These are phyloP conservation scores for Epichloe sibirici DNA, from an alignment of 2,329 filamentous ascomycete species.

Conservation along the genomic window DNA sequence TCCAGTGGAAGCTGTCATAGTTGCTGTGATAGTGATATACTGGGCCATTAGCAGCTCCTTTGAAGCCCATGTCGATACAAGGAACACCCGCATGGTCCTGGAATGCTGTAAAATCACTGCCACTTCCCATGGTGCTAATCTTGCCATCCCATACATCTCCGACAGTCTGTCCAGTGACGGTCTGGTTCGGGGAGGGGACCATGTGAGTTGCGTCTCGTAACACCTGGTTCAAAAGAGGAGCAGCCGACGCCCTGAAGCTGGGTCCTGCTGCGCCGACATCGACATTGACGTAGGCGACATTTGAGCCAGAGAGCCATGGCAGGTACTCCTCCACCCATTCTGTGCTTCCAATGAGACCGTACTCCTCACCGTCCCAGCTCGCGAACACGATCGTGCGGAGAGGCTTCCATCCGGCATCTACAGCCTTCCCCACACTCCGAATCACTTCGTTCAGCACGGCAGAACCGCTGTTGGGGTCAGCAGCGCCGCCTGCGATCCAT, in stretches of 20 bases:
- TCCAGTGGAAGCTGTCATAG: conserved; percentile 86
- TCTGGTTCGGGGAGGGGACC: conserved; percentile 66
- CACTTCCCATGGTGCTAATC: conserved; percentile 57
- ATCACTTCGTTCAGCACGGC: conserved; percentile 70
- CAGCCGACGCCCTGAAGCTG: conserved; percentile 51
- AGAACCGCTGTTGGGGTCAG: conserved; percentile 72
- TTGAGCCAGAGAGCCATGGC: conserved; percentile 62
- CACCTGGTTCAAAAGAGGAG: conserved; percentile 63
- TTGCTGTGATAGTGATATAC: conserved; percentile 83
- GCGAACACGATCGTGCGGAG: conserved; percentile 85
- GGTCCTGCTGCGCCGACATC: conserved; percentile 61
- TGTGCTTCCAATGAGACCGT: conserved; percentile 73
- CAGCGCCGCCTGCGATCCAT: conserved; percentile 77
- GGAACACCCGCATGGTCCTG: conserved; percentile 59
- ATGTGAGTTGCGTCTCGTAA: conserved; percentile 53
- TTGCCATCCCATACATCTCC: conserved; percentile 52
- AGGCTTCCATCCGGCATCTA: conserved; percentile 47
- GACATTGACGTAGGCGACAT: conserved; percentile 76
- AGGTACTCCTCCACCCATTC: conserved; percentile 90
- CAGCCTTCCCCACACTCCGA: conserved; percentile 58
- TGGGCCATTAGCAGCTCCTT: conserved; percentile 28
- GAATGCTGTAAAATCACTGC: conserved; percentile 65
- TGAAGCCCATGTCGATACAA: conserved; percentile 52
- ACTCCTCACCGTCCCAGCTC: conserved; percentile 74
- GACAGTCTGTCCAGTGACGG: conserved; percentile 57